Conservation (phyloP, 176 grass and related monocot species). For the Secale cereale region DNA sequence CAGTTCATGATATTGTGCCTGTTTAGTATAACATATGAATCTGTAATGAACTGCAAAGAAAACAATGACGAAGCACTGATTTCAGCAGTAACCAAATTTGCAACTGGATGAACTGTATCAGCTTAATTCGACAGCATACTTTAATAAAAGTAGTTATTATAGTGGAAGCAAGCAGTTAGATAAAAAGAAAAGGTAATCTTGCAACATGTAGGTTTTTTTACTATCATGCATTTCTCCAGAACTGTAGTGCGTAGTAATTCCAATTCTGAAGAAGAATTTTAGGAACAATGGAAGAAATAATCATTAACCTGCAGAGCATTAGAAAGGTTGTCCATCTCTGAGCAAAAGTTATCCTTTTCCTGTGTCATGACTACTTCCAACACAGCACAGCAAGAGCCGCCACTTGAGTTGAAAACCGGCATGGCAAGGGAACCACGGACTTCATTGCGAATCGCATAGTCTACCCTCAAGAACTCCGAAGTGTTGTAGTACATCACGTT, state of each 20-base stretch:
- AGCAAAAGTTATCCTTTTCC: conserved; percentile 56
- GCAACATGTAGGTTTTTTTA: background rate
- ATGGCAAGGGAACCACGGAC: conserved; percentile 57
- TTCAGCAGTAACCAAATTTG: conserved; percentile 3
- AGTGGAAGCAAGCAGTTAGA: background rate
- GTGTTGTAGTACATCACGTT: conserved; percentile 51
- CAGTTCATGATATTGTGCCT: conserved; percentile 4
- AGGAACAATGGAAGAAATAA: background rate
- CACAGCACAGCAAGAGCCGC: conserved; percentile 45
- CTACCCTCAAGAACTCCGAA: conserved; percentile 50
- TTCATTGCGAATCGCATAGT: conserved; percentile 48
- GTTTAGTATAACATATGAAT: conserved; percentile 11
- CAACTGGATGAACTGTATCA: background rate
- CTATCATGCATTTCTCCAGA: background rate
- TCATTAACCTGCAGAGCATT: conserved; percentile 48
- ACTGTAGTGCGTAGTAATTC: background rate
- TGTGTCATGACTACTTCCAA: conserved; percentile 52
- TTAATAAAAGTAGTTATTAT: background rate
- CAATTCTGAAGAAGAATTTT: background rate
- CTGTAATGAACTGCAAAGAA: background rate
- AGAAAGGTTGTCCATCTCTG: conserved; percentile 48
- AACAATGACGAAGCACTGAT: background rate
- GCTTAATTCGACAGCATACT: background rate
- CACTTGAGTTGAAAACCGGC: conserved; percentile 43
- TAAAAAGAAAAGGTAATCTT: background rate